Conservation (phyloP, 176 grass and related monocot genomes). For the Themeda triandra region DNA sequence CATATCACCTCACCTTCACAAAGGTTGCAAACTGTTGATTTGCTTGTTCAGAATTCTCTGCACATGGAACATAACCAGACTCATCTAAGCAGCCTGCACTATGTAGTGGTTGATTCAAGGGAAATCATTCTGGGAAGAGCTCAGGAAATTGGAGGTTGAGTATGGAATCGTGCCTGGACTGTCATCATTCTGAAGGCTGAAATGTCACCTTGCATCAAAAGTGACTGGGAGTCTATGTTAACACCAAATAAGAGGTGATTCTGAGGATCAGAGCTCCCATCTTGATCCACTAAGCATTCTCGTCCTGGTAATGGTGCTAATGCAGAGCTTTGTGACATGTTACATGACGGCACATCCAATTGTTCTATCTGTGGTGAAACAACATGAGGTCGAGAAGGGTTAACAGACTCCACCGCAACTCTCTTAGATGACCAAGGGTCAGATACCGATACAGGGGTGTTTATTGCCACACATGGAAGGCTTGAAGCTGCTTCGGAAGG, state of each 20-base stretch:
- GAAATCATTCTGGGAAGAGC: conserved; percentile 61
- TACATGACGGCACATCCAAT: conserved; percentile 42
- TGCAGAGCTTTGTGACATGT: conserved; percentile 40
- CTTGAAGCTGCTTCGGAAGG: conserved; percentile 43
- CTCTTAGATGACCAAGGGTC: conserved; percentile 73
- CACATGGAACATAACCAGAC: conserved; percentile 44
- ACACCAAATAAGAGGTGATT: conserved; percentile 74
- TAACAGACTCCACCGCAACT: conserved; percentile 59
- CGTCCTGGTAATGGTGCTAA: conserved; percentile 71
- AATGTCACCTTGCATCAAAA: conserved; percentile 71
- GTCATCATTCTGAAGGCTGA: conserved; percentile 41
- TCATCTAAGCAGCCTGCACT: conserved; percentile 58
- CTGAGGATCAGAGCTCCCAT: conserved; percentile 54
- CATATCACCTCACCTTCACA: conserved; percentile 70
- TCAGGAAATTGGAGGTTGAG: conserved; percentile 64
- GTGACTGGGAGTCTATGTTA: conserved; percentile 78
- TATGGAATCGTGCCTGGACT: conserved; percentile 50
- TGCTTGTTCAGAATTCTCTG: conserved; percentile 52
- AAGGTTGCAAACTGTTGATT: conserved; percentile 55
- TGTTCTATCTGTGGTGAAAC: conserved; percentile 43
- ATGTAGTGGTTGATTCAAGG: conserved; percentile 61
- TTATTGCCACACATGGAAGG: conserved; percentile 58
- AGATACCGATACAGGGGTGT: conserved; percentile 39
- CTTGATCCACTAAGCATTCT: conserved; percentile 60
- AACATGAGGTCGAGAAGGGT: conserved; percentile 34